Conservation (phyloP, 2,329 filamentous ascomycete genomes). For the Blastomyces silverae region DNA sequence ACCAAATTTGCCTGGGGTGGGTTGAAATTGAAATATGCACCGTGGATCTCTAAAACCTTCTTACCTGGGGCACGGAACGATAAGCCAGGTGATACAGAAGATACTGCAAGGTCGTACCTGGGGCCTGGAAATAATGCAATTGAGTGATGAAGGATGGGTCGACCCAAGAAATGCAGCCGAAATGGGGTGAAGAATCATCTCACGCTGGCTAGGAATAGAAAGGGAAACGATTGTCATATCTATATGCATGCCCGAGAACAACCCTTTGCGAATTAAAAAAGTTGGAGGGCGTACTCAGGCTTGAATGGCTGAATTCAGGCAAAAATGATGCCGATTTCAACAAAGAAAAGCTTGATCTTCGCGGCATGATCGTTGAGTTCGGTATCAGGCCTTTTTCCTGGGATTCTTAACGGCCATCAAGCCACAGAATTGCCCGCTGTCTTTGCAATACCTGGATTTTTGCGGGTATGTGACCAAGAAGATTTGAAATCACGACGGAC, state of each 20-base stretch:
- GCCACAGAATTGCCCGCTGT: slow-evolving; percentile 3
- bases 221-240: not conserved
- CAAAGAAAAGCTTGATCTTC: not conserved
- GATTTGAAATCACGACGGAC: not conserved
- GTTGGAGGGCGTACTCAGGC: not conserved
- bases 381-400: not conserved
- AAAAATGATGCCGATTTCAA: not conserved
- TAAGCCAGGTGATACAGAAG: not conserved
- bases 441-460: not conserved
- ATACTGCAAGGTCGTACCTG: not conserved
- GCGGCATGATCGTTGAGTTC: not conserved
- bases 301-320: not conserved
- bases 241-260: not conserved
- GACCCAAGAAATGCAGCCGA: not conserved
- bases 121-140: not conserved
- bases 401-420: not conserved
- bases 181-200: not conserved
- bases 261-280: not conserved
- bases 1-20: not conserved
- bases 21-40: not conserved
- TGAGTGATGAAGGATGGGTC: not conserved
- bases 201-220: not conserved
- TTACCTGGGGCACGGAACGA: not conserved
- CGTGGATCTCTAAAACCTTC: not conserved
- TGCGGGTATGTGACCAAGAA: not conserved